These are phyloP conservation scores for Hanseniaspora vineae DNA, from an alignment of 805 yeast genomes.

Conservation along the genomic window DNA sequence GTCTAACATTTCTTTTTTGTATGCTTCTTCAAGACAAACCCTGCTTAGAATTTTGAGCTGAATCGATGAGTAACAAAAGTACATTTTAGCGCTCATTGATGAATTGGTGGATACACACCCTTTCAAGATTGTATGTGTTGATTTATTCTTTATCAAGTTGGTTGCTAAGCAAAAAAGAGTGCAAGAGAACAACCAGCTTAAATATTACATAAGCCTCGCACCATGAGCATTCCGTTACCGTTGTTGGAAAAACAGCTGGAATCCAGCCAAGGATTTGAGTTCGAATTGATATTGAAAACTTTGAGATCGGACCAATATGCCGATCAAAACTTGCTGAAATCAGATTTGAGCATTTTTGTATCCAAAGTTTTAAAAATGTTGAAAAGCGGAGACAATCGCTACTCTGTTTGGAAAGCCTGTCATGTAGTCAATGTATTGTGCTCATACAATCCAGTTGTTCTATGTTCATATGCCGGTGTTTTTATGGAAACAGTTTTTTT, in stretches of 20 bases:
- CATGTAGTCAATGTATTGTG: conserved; percentile 36
- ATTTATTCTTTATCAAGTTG: no score
- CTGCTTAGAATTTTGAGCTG: no score
- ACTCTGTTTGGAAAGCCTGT: conserved; percentile 46
- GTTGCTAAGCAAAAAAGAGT: no score
- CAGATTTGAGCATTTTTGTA: conserved; percentile 20
- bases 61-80: no score
- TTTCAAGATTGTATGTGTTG: no score
- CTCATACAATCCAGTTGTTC: conserved; percentile 22
- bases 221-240: conserved; percentile 12
- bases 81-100: no score
- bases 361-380: conserved; percentile 30
- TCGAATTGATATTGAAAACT: conserved; percentile 16
- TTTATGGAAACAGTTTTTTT: conserved; percentile 6
- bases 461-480: conserved; percentile 13
- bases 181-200: no score
- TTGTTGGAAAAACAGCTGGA: conserved; percentile 18
- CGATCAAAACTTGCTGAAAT: conserved; percentile 19
- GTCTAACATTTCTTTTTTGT: neutral
- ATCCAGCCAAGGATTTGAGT: conserved; percentile 16
- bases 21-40: no score
- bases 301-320: conserved; percentile 18
- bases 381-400: conserved; percentile 22
- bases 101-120: no score
- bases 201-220: no score